Percentiles rank a stretch among this genome's conserved stretches.
phyloP scores from a whole-genome alignment of 176 grass and related monocot species.

The Cenchrus fungigraminus region DNA sequence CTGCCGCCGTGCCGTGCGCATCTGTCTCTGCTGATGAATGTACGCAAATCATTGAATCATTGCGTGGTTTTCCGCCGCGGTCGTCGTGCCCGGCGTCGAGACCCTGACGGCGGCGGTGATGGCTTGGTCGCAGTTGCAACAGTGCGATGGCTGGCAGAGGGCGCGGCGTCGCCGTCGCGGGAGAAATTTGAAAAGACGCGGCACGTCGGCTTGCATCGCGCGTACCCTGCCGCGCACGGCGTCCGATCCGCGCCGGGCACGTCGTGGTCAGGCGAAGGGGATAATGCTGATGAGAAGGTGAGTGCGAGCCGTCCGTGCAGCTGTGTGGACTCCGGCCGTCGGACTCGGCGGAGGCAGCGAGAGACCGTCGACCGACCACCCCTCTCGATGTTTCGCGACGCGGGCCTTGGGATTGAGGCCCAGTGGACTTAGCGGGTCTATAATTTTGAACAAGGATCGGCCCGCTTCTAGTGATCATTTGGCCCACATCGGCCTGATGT shows the following conservation, averaged over 20 bases:
- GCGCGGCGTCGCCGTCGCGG: neutral
- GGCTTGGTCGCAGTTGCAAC: neutral
- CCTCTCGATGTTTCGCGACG: neutral
- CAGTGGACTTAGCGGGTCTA: no score
- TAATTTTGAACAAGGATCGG: no score
- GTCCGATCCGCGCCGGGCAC: neutral
- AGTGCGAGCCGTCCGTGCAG: neutral
- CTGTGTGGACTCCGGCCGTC: slow-evolving; percentile 9
- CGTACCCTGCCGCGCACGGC: slow-evolving; percentile 41
- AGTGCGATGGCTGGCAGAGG: neutral
- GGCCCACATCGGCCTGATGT: no score
- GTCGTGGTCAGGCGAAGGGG: neutral
- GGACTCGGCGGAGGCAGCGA: neutral
- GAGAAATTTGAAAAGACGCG: slow-evolving; percentile 9
- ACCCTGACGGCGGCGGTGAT: neutral
- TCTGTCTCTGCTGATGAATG: neutral
- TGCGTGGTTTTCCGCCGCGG: neutral
- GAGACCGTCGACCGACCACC: no score
- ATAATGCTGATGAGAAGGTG: neutral
- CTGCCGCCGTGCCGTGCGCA: no score
- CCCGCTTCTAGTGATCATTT: no score
- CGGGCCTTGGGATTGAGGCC: no score
- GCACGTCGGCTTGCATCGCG: slow-evolving; percentile 10
- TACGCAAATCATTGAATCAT: neutral
- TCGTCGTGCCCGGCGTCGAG: no score